These are phyloP conservation scores for Emydomyces testavorans DNA, from an alignment of 2,329 filamentous ascomycete species.

Conservation along the genomic window DNA sequence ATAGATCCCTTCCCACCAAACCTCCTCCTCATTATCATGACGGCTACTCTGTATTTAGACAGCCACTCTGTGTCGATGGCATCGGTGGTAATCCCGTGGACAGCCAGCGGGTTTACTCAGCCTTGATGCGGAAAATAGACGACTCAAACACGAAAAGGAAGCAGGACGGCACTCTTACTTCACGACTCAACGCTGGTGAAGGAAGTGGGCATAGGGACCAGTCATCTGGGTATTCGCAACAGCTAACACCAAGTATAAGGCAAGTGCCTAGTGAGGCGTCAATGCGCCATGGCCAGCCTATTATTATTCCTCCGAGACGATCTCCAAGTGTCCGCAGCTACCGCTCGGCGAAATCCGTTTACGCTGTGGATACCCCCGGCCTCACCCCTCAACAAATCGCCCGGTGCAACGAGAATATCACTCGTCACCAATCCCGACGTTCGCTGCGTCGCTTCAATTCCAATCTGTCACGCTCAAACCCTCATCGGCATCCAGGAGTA, in stretches of 20 bases:
- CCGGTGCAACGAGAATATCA: constrained; percentile 18
- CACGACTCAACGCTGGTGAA: background rate
- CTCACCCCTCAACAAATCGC: constrained; percentile 19
- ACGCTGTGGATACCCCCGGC: background rate
- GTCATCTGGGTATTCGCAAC: background rate
- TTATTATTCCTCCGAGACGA: background rate
- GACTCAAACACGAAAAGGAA: constrained; percentile 12
- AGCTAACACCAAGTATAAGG: constrained; percentile 13
- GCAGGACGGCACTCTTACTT: background rate
- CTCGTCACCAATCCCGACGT: background rate
- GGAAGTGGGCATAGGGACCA: background rate
- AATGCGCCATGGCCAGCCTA: background rate
- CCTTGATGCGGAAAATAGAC: constrained; percentile 25
- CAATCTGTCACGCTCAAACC: background rate
- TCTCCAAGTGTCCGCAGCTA: constrained; percentile 11
- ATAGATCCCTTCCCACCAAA: constrained; percentile 21
- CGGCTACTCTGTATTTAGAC: constrained; percentile 23
- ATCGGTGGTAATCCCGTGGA: constrained; percentile 18
- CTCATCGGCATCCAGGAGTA: background rate
- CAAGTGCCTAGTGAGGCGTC: constrained; percentile 11
- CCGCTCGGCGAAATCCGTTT: constrained; percentile 4
- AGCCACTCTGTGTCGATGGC: constrained; percentile 18
- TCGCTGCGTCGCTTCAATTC: background rate
- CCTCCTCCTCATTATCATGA: constrained; percentile 19
- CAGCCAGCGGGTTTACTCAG: constrained; percentile 26